A percentile compares a stretch with the other conserved stretches of the same genome.
phyloP scores from a whole-genome alignment of 331 rosid species.

The Dryas integrifolia region DNA sequence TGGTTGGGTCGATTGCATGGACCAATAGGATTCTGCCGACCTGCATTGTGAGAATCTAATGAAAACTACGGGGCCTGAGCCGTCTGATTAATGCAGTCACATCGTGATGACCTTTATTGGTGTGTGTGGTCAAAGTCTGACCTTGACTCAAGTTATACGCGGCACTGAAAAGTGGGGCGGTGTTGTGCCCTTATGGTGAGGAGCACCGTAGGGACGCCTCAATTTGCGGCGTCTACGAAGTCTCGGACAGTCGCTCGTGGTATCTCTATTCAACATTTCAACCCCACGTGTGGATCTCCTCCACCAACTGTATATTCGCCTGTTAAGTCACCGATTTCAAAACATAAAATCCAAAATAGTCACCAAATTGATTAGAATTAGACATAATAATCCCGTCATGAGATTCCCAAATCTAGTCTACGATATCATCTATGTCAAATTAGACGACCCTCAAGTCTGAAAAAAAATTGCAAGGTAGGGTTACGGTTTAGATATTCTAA shows the following conservation, averaged over 20 bases:
- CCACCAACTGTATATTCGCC: not conserved
- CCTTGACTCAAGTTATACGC: not conserved
- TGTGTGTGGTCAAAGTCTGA: not conserved
- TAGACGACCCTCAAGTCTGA: no score
- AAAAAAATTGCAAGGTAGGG: no score
- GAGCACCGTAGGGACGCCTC: constrained; percentile 7
- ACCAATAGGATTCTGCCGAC: constrained; percentile 30
- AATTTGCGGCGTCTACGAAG: constrained; percentile 9
- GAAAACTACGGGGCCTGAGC: not conserved
- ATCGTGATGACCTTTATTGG: not conserved
- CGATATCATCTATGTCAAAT: no score
- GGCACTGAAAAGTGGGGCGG: constrained; percentile 10
- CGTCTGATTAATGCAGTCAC: constrained; percentile 12
- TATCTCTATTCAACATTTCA: not conserved
- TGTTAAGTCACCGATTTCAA: no score
- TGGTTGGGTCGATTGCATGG: not conserved
- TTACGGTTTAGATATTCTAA: no score
- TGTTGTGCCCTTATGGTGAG: not conserved
- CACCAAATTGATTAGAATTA: not conserved
- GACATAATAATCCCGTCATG: no score
- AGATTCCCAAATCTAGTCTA: no score
- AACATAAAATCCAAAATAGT: not conserved
- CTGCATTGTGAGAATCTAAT: no score
- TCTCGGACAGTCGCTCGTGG: constrained; percentile 18
- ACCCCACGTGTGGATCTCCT: not conserved